Percentiles rank a stretch among this genome's conserved stretches.
These are phyloP conservation scores for Alternaria sp. DNA, from an alignment of 2,329 filamentous ascomycete species.

Conservation along the genomic window DNA sequence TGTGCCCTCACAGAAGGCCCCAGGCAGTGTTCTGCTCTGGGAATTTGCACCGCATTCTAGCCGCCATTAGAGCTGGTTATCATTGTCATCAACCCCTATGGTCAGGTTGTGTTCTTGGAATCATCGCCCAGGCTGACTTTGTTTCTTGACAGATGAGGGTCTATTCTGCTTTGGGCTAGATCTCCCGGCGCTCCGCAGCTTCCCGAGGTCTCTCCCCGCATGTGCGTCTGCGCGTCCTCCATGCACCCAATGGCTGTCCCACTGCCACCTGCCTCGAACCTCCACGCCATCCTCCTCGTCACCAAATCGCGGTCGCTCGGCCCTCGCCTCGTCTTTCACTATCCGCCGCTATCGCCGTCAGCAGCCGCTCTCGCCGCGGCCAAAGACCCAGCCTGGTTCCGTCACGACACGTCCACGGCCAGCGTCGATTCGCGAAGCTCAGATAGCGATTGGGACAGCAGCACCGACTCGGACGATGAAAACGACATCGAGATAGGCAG, in stretches of 20 bases:
- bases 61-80: neutral
- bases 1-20: neutral
- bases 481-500: conserved; percentile 46
- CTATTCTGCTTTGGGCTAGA: conserved; percentile 22
- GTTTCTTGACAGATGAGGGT: neutral
- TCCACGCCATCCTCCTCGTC: conserved; percentile 53
- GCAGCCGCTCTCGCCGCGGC: conserved; percentile 45
- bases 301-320: conserved; percentile 51
- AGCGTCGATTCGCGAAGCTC: conserved; percentile 45
- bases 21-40: accelerated
- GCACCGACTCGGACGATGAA: conserved; percentile 45
- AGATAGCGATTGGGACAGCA: conserved; percentile 50
- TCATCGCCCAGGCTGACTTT: neutral
- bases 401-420: conserved; percentile 47
- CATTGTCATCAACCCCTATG: neutral
- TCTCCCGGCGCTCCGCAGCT: conserved; percentile 23
- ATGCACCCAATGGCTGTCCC: conserved; percentile 36
- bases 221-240: conserved; percentile 3
- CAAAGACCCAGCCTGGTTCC: conserved; percentile 49
- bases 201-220: conserved; percentile 9
- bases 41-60: neutral
- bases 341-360: conserved; percentile 50
- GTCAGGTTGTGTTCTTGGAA: neutral
- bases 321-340: conserved; percentile 54
- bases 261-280: conserved; percentile 48